Percentiles rank a stretch among this genome's conserved stretches.
Conservation (phyloP, 768 basidiomycete genomes). For the Lactarius hatsudake region DNA sequence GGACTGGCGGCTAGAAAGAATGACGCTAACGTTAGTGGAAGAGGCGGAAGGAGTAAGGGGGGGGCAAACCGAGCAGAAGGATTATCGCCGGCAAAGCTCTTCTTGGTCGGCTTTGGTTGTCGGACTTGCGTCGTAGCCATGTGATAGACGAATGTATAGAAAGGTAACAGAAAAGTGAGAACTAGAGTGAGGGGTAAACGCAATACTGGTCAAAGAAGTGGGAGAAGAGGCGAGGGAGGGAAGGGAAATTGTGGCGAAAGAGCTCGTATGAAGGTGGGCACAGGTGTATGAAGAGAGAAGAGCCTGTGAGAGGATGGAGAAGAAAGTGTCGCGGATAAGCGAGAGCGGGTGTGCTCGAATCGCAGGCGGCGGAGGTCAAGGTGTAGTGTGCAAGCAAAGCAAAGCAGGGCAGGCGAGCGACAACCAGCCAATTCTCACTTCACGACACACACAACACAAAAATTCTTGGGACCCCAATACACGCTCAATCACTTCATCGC, state of each 20-base stretch:
- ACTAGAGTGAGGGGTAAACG: conserved; percentile 35
- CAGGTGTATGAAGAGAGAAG: conserved; percentile 16
- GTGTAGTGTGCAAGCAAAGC: not conserved
- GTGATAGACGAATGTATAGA: conserved; percentile 28
- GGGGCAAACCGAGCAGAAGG: conserved; percentile 46
- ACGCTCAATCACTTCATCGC: not conserved
- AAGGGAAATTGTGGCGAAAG: conserved; percentile 16
- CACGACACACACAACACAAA: not conserved
- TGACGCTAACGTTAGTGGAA: not conserved
- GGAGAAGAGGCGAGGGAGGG: conserved; percentile 15
- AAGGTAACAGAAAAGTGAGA: conserved; percentile 36
- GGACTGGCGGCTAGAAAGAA: conserved; percentile 37
- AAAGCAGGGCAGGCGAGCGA: conserved; percentile 1
- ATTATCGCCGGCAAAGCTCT: conserved; percentile 51
- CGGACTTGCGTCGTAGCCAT: conserved; percentile 36
- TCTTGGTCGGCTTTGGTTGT: conserved; percentile 62
- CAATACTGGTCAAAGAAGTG: conserved; percentile 23
- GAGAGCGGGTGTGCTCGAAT: conserved; percentile 22
- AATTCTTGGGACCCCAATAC: conserved; percentile 9
- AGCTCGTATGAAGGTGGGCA: conserved; percentile 19
- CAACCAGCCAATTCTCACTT: not conserved
- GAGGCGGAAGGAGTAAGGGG: conserved; percentile 25
- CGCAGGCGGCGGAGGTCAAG: conserved; percentile 15
- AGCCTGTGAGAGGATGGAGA: conserved; percentile 8
- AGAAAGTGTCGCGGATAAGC: conserved; percentile 24